Percentiles rank a stretch among this genome's conserved stretches.
These are phyloP conservation scores for Lactarius hatsudake DNA, from an alignment of 768 basidiomycete species.

Conservation along the genomic window DNA sequence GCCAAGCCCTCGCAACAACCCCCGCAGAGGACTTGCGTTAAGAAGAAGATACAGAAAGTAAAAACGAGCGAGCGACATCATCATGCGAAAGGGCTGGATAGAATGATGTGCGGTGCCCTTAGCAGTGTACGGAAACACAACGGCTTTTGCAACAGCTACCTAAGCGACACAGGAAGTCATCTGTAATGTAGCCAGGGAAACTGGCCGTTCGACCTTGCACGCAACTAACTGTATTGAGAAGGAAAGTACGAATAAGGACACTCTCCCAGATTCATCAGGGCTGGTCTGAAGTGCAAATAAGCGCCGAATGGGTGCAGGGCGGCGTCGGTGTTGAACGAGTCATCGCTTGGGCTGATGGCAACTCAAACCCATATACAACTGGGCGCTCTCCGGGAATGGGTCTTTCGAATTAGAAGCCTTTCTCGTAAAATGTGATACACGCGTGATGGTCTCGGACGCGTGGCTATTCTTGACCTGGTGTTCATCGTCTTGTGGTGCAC, in stretches of 20 bases:
- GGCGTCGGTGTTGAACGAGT: neutral
- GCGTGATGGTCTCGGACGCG: neutral
- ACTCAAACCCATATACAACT: neutral
- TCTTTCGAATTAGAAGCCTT: neutral
- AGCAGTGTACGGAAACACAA: neutral
- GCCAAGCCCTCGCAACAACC: no score
- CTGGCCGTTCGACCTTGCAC: no score
- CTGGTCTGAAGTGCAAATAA: neutral
- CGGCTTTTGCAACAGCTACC: neutral
- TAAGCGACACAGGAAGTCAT: no score
- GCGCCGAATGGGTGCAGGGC: neutral
- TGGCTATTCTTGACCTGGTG: neutral
- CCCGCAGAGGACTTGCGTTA: neutral
- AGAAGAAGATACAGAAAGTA: slow-evolving; percentile 33
- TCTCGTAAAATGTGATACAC: neutral
- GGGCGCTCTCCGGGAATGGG: neutral
- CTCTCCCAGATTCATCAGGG: no score
- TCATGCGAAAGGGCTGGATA: neutral
- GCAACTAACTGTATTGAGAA: no score
- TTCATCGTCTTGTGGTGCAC: neutral
- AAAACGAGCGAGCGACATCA: neutral
- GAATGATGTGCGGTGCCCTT: no score
- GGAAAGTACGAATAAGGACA: no score
- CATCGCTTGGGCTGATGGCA: neutral
- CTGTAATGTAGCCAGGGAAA: no score